A percentile compares a stretch with the other conserved stretches of the same genome.
Conservation (phyloP, 129 eudicot species). For the Flaveria linearis region DNA sequence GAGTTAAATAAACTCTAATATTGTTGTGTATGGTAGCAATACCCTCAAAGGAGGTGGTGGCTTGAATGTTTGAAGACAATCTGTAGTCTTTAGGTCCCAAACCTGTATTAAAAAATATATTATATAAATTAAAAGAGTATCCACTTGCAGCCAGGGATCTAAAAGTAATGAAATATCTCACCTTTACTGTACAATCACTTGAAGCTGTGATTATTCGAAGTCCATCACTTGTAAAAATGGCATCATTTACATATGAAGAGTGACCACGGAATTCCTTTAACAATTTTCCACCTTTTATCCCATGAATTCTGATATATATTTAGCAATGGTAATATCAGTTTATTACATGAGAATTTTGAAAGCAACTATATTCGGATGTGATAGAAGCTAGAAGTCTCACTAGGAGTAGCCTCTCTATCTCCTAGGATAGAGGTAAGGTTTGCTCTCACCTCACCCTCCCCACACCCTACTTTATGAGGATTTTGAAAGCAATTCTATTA, state of each 20-base stretch:
- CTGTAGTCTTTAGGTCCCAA: conserved; percentile 89
- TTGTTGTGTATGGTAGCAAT: conserved; percentile 5
- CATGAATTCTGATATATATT: conserved; percentile 63
- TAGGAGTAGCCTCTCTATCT: too few relatives aligned
- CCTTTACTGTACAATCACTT: conserved; percentile 97
- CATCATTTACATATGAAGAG: conserved; percentile 89
- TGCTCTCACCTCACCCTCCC: too few relatives aligned
- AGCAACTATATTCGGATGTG: not conserved
- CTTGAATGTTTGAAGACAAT: conserved; percentile 88
- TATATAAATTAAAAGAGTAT: conserved; percentile 9
- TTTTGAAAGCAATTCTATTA: too few relatives aligned
- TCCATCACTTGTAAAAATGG: conserved; percentile 87
- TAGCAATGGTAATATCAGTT: conserved; percentile 6
- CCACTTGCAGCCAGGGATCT: conserved; percentile 18
- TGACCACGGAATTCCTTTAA: conserved; percentile 99
- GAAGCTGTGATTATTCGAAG: conserved; percentile 89
- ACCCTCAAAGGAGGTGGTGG: conserved; percentile 98
- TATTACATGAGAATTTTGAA: conserved; percentile 4
- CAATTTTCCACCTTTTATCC: conserved; percentile 85
- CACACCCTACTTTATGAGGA: too few relatives aligned
- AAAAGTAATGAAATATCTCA: conserved; percentile 28
- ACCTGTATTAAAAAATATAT: conserved; percentile 47
- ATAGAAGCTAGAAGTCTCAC: too few relatives aligned
- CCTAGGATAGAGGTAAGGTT: too few relatives aligned
- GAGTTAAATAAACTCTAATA: not conserved